A percentile compares a stretch with the other conserved stretches of the same genome.
These are phyloP conservation scores for Striga asiatica DNA, from an alignment of 257 asterid species.

Conservation along the genomic window DNA sequence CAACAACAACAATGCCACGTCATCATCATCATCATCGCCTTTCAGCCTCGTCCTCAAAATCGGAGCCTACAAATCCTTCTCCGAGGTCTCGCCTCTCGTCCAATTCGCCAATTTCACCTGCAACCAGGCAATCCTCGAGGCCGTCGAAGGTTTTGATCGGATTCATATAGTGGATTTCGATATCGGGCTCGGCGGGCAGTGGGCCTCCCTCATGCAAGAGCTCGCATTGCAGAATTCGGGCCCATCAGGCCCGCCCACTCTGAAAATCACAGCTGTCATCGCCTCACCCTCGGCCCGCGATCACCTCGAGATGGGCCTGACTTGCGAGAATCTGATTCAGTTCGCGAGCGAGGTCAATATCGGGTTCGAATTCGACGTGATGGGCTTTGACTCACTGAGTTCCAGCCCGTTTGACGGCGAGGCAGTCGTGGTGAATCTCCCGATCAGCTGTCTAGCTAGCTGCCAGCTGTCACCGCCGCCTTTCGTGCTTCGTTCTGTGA, in stretches of 20 bases:
- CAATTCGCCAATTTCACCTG: slow-evolving; percentile 60
- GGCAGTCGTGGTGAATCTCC: slow-evolving; percentile 73
- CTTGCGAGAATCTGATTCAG: slow-evolving; percentile 61
- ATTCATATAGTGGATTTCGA: slow-evolving; percentile 62
- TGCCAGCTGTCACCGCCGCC: no score
- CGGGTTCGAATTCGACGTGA: slow-evolving; percentile 61
- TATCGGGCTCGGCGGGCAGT: slow-evolving; percentile 37
- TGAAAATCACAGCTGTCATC: slow-evolving; percentile 35
- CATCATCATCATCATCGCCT: no score
- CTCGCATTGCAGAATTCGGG: slow-evolving; percentile 2
- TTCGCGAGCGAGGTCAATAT: slow-evolving; percentile 63
- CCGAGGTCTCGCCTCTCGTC: no score
- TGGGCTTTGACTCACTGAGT: slow-evolving; percentile 50
- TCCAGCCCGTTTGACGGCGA: slow-evolving; percentile 54
- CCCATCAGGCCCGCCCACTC: slow-evolving; percentile 20
- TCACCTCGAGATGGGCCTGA: slow-evolving; percentile 65
- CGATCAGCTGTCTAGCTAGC: slow-evolving; percentile 41
- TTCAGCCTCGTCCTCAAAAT: no score
- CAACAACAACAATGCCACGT: no score
- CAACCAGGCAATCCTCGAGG: slow-evolving; percentile 66
- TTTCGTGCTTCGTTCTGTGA: slow-evolving; percentile 62
- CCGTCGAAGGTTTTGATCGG: slow-evolving; percentile 32
- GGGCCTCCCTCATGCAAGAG: slow-evolving; percentile 78
- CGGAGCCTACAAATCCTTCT: no score
- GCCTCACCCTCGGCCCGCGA: slow-evolving; percentile 62